Conservation (phyloP, 1,284 basidiomycete genomes). For the Cryptococcus sp. region DNA sequence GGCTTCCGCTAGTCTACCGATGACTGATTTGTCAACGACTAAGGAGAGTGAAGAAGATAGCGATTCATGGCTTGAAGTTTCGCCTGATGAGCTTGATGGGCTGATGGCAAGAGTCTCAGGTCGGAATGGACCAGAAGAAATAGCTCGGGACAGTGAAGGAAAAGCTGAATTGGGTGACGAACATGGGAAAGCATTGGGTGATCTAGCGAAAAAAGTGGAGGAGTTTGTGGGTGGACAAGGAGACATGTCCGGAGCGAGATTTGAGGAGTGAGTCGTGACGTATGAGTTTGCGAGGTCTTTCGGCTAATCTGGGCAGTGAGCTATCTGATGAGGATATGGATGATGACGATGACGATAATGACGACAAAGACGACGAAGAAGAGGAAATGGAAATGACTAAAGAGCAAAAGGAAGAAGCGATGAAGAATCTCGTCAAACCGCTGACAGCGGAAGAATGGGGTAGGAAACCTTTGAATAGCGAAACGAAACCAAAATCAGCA, state of each 20-base stretch:
- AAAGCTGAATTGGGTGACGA: constrained; percentile 52
- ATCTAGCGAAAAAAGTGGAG: constrained; percentile 76
- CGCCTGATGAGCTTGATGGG: constrained; percentile 44
- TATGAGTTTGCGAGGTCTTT: neutral
- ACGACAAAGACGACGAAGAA: constrained; percentile 32
- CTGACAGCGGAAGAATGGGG: constrained; percentile 49
- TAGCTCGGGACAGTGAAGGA: constrained; percentile 39
- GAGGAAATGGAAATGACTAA: constrained; percentile 10
- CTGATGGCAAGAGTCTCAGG: constrained; percentile 36
- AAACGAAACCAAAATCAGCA: neutral
- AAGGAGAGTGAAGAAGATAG: constrained; percentile 30
- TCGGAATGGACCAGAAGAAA: constrained; percentile 24
- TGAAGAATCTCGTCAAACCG: constrained; percentile 44
- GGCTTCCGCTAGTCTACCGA: constrained; percentile 7
- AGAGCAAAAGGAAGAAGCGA: constrained; percentile 37
- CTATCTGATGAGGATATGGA: constrained; percentile 50
- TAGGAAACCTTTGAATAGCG: constrained; percentile 14
- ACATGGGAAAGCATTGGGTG: constrained; percentile 65
- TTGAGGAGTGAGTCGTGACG: constrained; percentile 67
- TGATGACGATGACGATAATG: constrained; percentile 37
- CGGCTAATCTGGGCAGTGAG: constrained; percentile 27
- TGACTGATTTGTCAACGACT: constrained; percentile 9
- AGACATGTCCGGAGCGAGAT: constrained; percentile 75
- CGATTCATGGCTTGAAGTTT: constrained; percentile 42
- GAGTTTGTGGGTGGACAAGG: constrained; percentile 82